These are phyloP conservation scores for Russula sp. DNA, from an alignment of 768 basidiomycete genomes.

Conservation along the genomic window DNA sequence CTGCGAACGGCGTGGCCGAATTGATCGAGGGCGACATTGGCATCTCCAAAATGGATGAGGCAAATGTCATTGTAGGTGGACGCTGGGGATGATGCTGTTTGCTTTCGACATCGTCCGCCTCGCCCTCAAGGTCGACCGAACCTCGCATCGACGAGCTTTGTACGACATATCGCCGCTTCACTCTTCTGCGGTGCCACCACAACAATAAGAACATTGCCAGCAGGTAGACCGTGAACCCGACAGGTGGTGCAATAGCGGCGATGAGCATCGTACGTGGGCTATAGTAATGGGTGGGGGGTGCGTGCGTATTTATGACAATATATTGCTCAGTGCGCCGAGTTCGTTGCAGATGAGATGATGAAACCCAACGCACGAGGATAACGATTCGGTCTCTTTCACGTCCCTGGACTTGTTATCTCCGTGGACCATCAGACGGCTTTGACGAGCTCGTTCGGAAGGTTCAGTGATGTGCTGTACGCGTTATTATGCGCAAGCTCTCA, in stretches of 20 bases:
- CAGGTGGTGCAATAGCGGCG: background rate
- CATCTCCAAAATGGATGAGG: background rate
- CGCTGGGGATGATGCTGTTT: background rate
- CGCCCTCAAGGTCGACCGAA: background rate
- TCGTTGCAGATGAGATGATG: background rate
- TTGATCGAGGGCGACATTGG: background rate
- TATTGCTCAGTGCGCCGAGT: background rate
- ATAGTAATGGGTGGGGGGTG: no score
- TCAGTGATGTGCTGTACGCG: background rate
- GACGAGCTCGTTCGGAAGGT: background rate
- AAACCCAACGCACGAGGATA: background rate
- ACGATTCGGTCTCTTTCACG: background rate
- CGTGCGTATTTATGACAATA: background rate
- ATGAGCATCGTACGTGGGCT: background rate
- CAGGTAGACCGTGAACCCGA: background rate
- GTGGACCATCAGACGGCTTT: background rate
- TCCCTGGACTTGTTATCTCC: background rate
- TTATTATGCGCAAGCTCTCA: background rate
- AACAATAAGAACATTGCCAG: background rate
- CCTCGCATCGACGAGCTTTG: background rate
- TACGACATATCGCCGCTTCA: no score
- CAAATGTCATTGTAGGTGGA: background rate
- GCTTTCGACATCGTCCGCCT: background rate
- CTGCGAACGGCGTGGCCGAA: background rate
- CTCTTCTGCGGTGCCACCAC: conserved; percentile 4